These are phyloP conservation scores for Aureobasidium pullulans DNA, from an alignment of 2,329 filamentous ascomycete species.

Conservation along the genomic window DNA sequence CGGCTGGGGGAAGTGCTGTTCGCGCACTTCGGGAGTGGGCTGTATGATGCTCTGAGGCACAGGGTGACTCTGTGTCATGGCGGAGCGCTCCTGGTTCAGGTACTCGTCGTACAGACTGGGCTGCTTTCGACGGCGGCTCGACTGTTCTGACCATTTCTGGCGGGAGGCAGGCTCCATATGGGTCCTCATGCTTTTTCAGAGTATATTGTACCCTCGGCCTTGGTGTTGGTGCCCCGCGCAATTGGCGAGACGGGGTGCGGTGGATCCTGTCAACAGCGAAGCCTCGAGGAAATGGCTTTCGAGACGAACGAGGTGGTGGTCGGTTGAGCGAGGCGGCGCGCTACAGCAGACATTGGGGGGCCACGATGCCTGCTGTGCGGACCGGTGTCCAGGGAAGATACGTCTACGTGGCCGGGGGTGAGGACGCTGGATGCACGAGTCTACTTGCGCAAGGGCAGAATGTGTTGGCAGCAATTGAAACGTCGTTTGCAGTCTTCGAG, in stretches of 20 bases:
- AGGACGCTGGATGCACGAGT: background rate
- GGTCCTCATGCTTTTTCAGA: background rate
- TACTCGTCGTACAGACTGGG: conserved; percentile 27
- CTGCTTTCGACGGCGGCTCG: conserved; percentile 19
- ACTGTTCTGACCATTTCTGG: conserved; percentile 18
- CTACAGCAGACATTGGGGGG: conserved; percentile 13
- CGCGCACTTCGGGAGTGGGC: background rate
- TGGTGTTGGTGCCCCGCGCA: background rate
- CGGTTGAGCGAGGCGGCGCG: conserved; percentile 8
- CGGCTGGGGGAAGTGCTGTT: conserved; percentile 3
- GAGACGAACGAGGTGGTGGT: background rate
- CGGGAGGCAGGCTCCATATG: conserved; percentile 12
- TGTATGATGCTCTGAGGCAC: background rate
- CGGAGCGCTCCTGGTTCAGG: conserved; percentile 21
- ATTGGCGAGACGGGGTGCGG: background rate
- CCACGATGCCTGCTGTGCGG: conserved; percentile 13
- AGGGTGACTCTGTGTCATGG: conserved; percentile 12
- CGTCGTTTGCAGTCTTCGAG: background rate
- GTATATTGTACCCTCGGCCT: background rate
- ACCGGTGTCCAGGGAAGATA: background rate
- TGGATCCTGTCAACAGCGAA: background rate
- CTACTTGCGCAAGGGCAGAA: background rate
- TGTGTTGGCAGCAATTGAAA: background rate
- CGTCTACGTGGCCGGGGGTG: background rate
- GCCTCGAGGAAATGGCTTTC: background rate